Evolutionary conservation across 495 filamentous ascomycete species (phyloP).

Genomic region (Neurospora sp.): DNA sequence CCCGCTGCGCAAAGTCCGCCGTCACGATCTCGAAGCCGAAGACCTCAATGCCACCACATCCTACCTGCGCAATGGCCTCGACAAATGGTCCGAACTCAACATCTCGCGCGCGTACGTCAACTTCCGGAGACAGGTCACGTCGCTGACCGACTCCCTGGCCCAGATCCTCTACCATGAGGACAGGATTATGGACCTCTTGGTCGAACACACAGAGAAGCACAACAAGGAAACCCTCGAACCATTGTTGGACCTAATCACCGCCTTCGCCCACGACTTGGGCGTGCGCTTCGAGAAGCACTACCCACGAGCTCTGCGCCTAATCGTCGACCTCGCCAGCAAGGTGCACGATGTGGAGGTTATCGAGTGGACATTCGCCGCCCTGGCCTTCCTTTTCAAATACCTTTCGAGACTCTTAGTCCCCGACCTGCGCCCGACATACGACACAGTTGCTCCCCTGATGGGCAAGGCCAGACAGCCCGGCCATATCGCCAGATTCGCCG

Average conservation of each 20-base stretch:
- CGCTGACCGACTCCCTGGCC: slow-evolving; percentile 77
- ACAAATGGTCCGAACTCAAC: slow-evolving; percentile 87
- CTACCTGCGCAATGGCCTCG: slow-evolving; percentile 69
- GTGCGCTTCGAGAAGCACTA: slow-evolving; percentile 85
- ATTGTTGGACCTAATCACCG: slow-evolving; percentile 68
- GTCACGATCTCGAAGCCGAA: slow-evolving; percentile 67
- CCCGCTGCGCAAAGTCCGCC: slow-evolving; percentile 76
- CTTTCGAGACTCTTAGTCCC: slow-evolving; percentile 75
- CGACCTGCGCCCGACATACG: slow-evolving; percentile 72
- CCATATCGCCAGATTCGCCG: slow-evolving; percentile 82
- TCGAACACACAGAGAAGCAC: slow-evolving; percentile 63
- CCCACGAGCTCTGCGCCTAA: slow-evolving; percentile 53
- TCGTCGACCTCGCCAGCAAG: slow-evolving; percentile 42
- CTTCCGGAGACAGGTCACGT: slow-evolving; percentile 61
- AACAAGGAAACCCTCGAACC: slow-evolving; percentile 74
- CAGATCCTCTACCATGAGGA: slow-evolving; percentile 83
- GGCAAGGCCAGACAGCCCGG: slow-evolving; percentile 71
- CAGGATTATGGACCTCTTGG: slow-evolving; percentile 67
- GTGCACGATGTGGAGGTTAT: slow-evolving; percentile 61
- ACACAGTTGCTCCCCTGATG: slow-evolving; percentile 74
- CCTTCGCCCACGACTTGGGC: slow-evolving; percentile 87
- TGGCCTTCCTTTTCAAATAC: slow-evolving; percentile 96
- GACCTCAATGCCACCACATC: slow-evolving; percentile 59
- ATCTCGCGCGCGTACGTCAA: slow-evolving; percentile 65
- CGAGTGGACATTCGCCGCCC: slow-evolving; percentile 91